Base-by-base conservation (phyloP, 371 early-diverging fungal species). In the Entomophthora muscae region DNA sequence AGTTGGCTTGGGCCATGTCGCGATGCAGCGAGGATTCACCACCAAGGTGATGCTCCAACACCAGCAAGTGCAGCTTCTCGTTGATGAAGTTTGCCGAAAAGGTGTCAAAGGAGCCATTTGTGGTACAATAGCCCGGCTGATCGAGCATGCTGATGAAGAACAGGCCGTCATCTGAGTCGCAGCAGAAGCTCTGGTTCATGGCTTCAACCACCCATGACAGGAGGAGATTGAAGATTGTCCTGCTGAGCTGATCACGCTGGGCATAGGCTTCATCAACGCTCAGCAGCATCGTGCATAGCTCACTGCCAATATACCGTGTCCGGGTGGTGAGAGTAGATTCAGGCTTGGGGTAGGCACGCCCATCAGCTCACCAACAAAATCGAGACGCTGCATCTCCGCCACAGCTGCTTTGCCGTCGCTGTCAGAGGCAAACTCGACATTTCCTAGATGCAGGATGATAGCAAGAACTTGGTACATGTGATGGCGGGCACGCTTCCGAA, bases 151-250 rank as follows among this genome's bases (percentile, higher is more conserved):
- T 23, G 24, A 55, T 55, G 55, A 55, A 55, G 24, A n/a, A n/a
- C n/a, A n/a, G n/a, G n/a, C 26, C 26, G 12, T 24, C 57, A 22
- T 76, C 77, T 21, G 77, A 73, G 2, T 80, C 79, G 42, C 75
- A 76, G 66, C 81, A 82, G 31, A 91, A 75, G 52, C 85, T 82
- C 24, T 73, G 70, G 71, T 95, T 95, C 71, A 91, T 76, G 57
- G 83, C 83, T 68, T 94, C 95, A 13, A 93, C 82, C 22, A 96
- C 67, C 89, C 93, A 95, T 21, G 82, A 77, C 68, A 91, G 85
- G 32, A 94, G 67, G 13, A 92, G 78, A 13, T 84, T 81, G 69
- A 93, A 94, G 10, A 95, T 76, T 3, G 79, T 73, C 31, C 77
- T 73, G 5, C 89, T 88, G 2, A 95, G 75, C 0, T 76, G 73